Evolutionary conservation across 108 stramenopile species (phyloP), one percentile per base, ranked within the genome.

Genomic region (Chaetoceros muelleri): DNA sequence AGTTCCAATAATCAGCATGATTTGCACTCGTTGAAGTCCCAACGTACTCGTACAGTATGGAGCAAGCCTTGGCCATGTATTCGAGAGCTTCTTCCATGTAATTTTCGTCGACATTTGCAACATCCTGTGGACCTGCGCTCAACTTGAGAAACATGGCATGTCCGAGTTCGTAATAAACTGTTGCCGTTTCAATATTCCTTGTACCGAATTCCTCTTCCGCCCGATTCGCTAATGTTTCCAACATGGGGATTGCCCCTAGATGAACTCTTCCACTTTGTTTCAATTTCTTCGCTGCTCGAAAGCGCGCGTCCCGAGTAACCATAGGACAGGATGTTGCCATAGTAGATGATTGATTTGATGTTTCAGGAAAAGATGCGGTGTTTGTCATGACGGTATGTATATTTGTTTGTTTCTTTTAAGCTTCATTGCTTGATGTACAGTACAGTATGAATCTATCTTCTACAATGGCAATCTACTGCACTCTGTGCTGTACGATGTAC

Each of bases 121-220:
- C 8, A 40, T 40, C 34, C 5, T 40, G 8, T 8, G 5, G 24
- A 40, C 34, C 34, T 10, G 8, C 13, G 13, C 13, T 40, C 8
- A 40, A 40, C 24, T 26, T n/a, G 24, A 85, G 73, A 62, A 87
- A 79, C 45, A 91, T 50, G 0, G 82, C 67, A 60, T 91, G 86
- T 3, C 89, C 89, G 50, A 87, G 86, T 61, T 91, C 89, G 52
- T 82, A 87, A 48, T 81, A 78, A 23, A 78, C 76, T 16, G 83
- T 70, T 28, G 85, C 80, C 0, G 79, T 60, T 60, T 81, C 79
- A 3, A 87, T 56, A 46, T 72, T 65, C 0, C 53, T 55, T 44
- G 82, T 83, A 20, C 79, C 81, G 45, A 62, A 56, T 29, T 57
- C 59, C 17, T 31, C 48, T 8, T 59, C 52, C 8, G 66, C 54